Percentiles rank a stretch among this genome's conserved stretches.
phyloP scores from a whole-genome alignment of 306 rosid genomes.

The Crataegus laevigata region DNA sequence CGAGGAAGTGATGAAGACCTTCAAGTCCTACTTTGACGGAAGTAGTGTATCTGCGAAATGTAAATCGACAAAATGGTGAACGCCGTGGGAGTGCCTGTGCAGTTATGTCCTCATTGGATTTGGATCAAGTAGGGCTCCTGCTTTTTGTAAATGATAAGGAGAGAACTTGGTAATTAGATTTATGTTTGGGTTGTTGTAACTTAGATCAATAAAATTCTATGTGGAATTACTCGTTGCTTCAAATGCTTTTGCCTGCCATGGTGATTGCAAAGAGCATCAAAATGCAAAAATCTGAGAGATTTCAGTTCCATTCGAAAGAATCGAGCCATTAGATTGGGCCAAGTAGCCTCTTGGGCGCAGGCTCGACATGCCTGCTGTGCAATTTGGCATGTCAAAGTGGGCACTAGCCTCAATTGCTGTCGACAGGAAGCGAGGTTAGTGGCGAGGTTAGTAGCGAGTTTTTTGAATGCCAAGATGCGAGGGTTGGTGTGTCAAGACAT shows the following conservation, averaged over 20 bases:
- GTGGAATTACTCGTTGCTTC: constrained; percentile 24
- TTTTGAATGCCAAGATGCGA: no score
- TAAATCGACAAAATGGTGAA: constrained; percentile 92
- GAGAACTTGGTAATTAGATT: constrained; percentile 36
- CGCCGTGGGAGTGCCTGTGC: constrained; percentile 19
- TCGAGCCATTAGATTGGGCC: no score
- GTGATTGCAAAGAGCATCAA: no score
- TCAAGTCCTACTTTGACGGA: constrained; percentile 63
- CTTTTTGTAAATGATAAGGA: constrained; percentile 54
- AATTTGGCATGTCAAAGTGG: no score
- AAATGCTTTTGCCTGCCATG: constrained; percentile 3
- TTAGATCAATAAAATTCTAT: constrained; percentile 16
- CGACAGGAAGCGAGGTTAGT: no score
- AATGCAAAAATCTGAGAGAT: no score
- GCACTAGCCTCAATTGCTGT: no score
- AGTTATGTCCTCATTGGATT: constrained; percentile 25
- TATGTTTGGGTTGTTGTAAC: constrained; percentile 35
- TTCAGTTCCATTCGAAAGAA: not conserved
- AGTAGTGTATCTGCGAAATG: constrained; percentile 59
- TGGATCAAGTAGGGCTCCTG: constrained; percentile 27
- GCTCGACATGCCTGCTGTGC: no score
- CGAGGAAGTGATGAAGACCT: constrained; percentile 77
- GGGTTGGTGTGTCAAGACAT: no score
- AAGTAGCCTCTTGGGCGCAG: no score
- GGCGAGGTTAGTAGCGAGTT: no score